Base-by-base conservation (phyloP, 2,329 filamentous ascomycete genomes). In the Dactylonectria estremocensis region DNA sequence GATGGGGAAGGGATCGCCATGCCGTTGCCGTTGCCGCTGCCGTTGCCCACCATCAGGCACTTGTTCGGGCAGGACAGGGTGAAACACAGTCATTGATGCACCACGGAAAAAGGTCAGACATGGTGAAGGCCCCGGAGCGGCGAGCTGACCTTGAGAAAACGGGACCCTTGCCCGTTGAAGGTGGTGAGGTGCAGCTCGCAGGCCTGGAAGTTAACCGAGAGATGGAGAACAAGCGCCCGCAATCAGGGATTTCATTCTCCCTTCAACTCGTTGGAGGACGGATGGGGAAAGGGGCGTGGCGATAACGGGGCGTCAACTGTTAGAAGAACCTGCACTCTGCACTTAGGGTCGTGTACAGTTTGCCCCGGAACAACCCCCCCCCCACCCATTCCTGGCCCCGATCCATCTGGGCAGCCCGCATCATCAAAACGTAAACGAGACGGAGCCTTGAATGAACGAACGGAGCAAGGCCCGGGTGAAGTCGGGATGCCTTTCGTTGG, bases 161-260 rank as follows among this genome's bases (percentile, higher is more conserved):
- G n/a, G 50, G 31, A 35, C 31, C 31, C 31, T 20, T 53, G 31
- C 50, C 31, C 11, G 50, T 18, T 35, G 49, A 31, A 53, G 40
- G 40, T 50, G 13, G 48, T 66, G 63, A 66, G 63, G 14, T 61
- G 63, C 63, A 72, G 61, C 61, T 74, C 67, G 56, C 67, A 72
- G 59, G 61, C 71, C 71, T 71, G 73, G 73, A 75, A 75, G 73
- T 75, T 75, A 75, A 49, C 73, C 73, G 73, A 74, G 65, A 62
- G 61, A 65, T 64, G 60, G 71, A 56, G 64, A 64, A 58, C 60
- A 69, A 72, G 61, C 72, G 72, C 72, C 72, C 72, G 72, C 72
- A 74, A 69, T 52, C 57, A 57, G 57, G 71, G 45, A 22, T 52
- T 63, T 48, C 24, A n/a, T 55, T 45, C 57, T 40, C 56, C 16